Evolutionary conservation across 768 basidiomycete genomes (phyloP), one percentile per base, ranked within the genome.

Genomic region (Mycena galopus): DNA sequence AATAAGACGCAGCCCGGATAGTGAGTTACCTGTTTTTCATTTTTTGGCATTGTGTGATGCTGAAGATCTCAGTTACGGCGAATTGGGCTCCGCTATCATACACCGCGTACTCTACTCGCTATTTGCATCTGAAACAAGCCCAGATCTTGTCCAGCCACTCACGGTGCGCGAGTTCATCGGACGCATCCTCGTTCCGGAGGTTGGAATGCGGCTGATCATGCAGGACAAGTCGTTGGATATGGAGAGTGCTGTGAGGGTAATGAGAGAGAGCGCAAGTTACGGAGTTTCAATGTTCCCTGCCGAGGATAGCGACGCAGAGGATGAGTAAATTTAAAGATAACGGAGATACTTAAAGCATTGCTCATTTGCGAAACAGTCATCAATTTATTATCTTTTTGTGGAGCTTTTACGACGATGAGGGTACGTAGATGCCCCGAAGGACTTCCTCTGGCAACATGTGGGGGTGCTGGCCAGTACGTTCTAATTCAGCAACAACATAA

Each of bases 201-300:
- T 69, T 16, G 67, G 25, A 5, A 27, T 68, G 59, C 67, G 67
- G 4, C 50, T 68, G 2, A 50, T 68, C 25, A 32, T 55, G 14
- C n/a, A 62, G 25, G 67, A 68, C 21, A 19, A 35, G 58, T 9
- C 3, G 5, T 39, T 68, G 39, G 67, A 62, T 16, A n/a, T 8
- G 25, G 11, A 44, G 33, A 16, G 19, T n/a, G 67, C 67, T 10
- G 17, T 55, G 10, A 17, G 9, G 8, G 53, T 69, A 16, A 19
- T 69, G 32, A 29, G 51, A 21, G 60, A 12, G 2, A 69, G 67
- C 17, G 32, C 60, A 7, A 44, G 16, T 4, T 69, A 69, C 9
- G 67, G 67, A 2, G 60, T 39, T 1, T 25, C 32, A 0, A 69
- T 69, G 67, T 69, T 69, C 33, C 59, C 35, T 51, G 35, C 35